Evolutionary conservation across 495 filamentous ascomycete genomes (phyloP).

Genomic region (Trichoderma gamsii): DNA sequence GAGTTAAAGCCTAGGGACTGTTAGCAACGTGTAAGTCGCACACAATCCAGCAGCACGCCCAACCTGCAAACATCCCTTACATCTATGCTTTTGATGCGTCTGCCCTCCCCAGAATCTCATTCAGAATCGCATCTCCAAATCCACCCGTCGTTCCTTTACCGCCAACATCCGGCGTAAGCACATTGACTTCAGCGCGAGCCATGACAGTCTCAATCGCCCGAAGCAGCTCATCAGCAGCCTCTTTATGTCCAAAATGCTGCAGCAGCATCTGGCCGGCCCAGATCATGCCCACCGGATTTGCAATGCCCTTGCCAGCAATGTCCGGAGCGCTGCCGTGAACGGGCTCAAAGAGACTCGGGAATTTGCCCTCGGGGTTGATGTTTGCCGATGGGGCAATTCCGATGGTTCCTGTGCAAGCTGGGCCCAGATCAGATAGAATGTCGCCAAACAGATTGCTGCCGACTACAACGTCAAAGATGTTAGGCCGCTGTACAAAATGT

Average conservation of each 20-base stretch:
- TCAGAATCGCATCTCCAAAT: conserved; percentile 51
- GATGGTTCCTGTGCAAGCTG: conserved; percentile 78
- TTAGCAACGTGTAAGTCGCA: neutral
- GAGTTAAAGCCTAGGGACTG: neutral
- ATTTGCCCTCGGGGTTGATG: conserved; percentile 56
- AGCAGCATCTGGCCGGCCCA: conserved; percentile 70
- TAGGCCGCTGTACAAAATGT: conserved; percentile 74
- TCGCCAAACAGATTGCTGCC: conserved; percentile 82
- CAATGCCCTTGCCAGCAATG: conserved; percentile 64
- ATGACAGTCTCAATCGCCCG: conserved; percentile 61
- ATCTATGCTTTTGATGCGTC: too few species aligned
- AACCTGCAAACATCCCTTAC: neutral
- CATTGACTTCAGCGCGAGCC: conserved; percentile 40
- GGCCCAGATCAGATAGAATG: conserved; percentile 78
- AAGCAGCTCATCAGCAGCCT: conserved; percentile 55
- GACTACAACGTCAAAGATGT: conserved; percentile 73
- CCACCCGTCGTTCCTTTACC: conserved; percentile 57
- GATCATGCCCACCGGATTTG: conserved; percentile 67
- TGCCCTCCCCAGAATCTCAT: conserved; percentile 21
- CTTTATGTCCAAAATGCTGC: conserved; percentile 59
- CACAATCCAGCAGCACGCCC: neutral
- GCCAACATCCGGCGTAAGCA: conserved; percentile 63
- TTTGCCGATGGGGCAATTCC: conserved; percentile 72
- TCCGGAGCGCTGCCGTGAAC: conserved; percentile 71
- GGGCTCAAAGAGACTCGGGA: conserved; percentile 80